phyloP scores from a whole-genome alignment of 257 asterid species.

The Solanum peruvianum region DNA sequence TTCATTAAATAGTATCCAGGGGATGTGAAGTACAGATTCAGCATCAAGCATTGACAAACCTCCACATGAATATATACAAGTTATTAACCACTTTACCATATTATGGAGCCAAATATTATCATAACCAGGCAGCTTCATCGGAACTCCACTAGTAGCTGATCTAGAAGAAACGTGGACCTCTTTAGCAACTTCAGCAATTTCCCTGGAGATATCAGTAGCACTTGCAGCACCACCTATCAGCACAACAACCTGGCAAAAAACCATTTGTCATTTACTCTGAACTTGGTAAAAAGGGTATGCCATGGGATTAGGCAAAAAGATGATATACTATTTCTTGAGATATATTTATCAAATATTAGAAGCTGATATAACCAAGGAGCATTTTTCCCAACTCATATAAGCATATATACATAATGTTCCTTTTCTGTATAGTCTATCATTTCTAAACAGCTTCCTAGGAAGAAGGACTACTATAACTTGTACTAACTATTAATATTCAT shows the following conservation, averaged over 20 bases:
- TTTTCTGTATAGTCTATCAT: neutral
- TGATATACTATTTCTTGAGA: neutral
- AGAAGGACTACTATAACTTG: neutral
- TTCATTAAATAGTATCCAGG: neutral
- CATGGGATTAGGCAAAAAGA: neutral
- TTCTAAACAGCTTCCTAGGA: neutral
- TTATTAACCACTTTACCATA: slow-evolving; percentile 40
- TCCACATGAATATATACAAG: neutral
- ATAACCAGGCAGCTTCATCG: slow-evolving; percentile 43
- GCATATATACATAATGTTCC: neutral
- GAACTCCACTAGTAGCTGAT: slow-evolving; percentile 22
- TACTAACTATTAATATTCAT: neutral
- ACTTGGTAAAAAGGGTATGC: neutral
- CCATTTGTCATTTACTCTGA: neutral
- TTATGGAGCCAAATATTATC: slow-evolving; percentile 64
- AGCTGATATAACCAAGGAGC: neutral
- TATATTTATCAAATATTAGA: neutral
- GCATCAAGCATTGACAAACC: neutral
- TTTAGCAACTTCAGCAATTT: slow-evolving; percentile 66
- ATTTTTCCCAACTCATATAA: neutral
- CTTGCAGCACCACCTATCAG: slow-evolving; percentile 82
- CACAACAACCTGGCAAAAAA: slow-evolving; percentile 59
- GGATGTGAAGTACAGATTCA: neutral
- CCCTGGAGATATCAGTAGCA: slow-evolving; percentile 79
- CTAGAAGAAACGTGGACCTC: slow-evolving; percentile 82